Evolutionary conservation across 768 basidiomycete genomes (phyloP).

Genomic region (Lentinula aciculospora): DNA sequence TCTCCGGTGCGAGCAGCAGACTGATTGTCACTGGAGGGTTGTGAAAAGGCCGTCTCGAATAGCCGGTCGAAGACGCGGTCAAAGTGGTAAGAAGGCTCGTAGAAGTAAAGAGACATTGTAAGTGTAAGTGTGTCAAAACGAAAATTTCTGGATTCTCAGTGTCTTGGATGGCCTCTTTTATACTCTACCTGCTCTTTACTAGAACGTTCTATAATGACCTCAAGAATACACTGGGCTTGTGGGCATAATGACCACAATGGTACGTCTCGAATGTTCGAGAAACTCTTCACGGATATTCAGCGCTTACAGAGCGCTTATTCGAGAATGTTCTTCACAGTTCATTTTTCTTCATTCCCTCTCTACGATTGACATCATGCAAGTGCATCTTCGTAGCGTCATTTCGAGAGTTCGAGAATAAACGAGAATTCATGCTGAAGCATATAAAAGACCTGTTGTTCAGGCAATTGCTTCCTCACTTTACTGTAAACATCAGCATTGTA

Average conservation of each 20-base stretch:
- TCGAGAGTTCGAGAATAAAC: background rate
- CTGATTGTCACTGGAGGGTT: background rate
- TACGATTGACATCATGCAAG: background rate
- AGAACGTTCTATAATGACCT: background rate
- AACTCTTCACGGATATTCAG: background rate
- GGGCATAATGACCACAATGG: no score
- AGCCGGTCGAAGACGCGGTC: slow-evolving; percentile 41
- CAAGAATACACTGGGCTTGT: no score
- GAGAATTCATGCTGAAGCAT: background rate
- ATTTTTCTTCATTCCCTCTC: background rate
- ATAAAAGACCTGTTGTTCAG: background rate
- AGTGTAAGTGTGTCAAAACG: background rate
- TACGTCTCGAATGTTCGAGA: background rate
- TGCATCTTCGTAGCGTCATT: background rate
- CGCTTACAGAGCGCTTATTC: background rate
- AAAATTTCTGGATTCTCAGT: background rate
- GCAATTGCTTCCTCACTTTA: background rate
- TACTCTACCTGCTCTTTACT: no score
- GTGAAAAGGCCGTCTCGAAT: slow-evolving; percentile 10
- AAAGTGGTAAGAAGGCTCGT: slow-evolving; percentile 40
- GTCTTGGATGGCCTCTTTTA: background rate
- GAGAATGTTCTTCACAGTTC: background rate
- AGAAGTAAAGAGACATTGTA: slow-evolving; percentile 25
- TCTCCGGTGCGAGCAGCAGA: background rate
- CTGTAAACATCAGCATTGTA: no score